Base-by-base conservation (phyloP, 116 monocot species). In the Phalaenopsis hybrid region DNA sequence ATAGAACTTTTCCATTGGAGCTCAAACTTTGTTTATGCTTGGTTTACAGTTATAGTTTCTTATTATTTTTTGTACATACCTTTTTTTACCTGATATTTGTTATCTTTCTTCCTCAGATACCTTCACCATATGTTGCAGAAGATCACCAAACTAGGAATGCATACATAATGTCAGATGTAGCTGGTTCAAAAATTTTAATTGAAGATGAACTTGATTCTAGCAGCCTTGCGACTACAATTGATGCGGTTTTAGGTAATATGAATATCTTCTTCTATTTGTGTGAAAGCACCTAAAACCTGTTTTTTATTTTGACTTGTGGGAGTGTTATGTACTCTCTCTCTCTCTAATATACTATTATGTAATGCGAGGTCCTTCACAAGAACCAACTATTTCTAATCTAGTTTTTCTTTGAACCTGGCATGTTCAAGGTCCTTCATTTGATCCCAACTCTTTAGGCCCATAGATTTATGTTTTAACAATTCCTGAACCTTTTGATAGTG, bases 161-260 rank as follows among this genome's bases (percentile, higher is more conserved):
- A 65, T 83, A 75, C 78, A 89, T 86, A 37, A 89, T 89, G 89
- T 81, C 84, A 65, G 87, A 87, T 37, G 21, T 89, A 80, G 82
- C 85, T 33, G 89, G 89, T 65, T 86, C 89, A 48, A 89, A 87
- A 84, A 80, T 89, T 76, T 57, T 89, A 65, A 85, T 87, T 4
- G 89, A 89, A 82, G 89, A 85, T 44, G 87, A 89, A 81, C 85
- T 89, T 58, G 80, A 82, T 81, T 87, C 87, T 48, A 79, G 65
- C 51, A 81, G 82, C 74, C 89, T 89, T 58, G 82, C 51, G 41
- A 23, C 65, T 78, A 69, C 78, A 77, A 78, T 89, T 74, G 73
- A 86, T 63, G 85, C 83, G 50, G 55, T 89, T 78, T 85, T 89
- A 80, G 89, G 89, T 89, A 89, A 12, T 63, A 25, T 13, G 2